Evolutionary conservation across 2,329 filamentous ascomycete genomes (phyloP).

Genomic region (Zymoseptoria crescenta): DNA sequence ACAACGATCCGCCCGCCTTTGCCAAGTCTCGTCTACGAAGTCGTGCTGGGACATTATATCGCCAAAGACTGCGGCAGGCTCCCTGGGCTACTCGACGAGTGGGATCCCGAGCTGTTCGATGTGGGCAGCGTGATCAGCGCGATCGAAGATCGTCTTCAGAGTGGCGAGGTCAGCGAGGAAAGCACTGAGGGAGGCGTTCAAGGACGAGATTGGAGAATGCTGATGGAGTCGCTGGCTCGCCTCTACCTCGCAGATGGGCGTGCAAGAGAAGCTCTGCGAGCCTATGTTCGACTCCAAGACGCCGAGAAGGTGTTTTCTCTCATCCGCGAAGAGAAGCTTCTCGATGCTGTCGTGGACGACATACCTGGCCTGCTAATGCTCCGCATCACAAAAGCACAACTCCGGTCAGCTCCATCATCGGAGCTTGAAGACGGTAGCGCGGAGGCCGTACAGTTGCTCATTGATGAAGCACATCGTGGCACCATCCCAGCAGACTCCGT

Average conservation of each 20-base stretch:
- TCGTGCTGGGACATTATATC: slow-evolving; percentile 83
- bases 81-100: slow-evolving; percentile 69
- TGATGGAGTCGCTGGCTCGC: slow-evolving; percentile 79
- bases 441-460: slow-evolving; percentile 78
- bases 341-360: slow-evolving; percentile 81
- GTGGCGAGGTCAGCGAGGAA: slow-evolving; percentile 60
- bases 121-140: slow-evolving; percentile 66
- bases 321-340: slow-evolving; percentile 81
- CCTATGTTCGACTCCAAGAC: slow-evolving; percentile 85
- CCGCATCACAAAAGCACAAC: slow-evolving; percentile 65
- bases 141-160: slow-evolving; percentile 74
- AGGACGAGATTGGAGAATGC: slow-evolving; percentile 72
- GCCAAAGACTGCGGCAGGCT: slow-evolving; percentile 67
- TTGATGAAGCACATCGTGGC: slow-evolving; percentile 84
- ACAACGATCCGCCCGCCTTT: slow-evolving; percentile 71
- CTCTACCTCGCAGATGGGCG: slow-evolving; percentile 76
- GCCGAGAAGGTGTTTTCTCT: slow-evolving; percentile 80
- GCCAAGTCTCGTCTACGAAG: slow-evolving; percentile 75
- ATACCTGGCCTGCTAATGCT: slow-evolving; percentile 82
- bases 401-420: slow-evolving; percentile 54
- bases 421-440: slow-evolving; percentile 74
- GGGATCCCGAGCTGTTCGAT: slow-evolving; percentile 80
- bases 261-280: slow-evolving; percentile 74
- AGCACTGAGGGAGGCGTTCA: slow-evolving; percentile 64
- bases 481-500: slow-evolving; percentile 72